These are phyloP conservation scores for Suillus luteus DNA, from an alignment of 768 basidiomycete genomes.

Conservation along the genomic window DNA sequence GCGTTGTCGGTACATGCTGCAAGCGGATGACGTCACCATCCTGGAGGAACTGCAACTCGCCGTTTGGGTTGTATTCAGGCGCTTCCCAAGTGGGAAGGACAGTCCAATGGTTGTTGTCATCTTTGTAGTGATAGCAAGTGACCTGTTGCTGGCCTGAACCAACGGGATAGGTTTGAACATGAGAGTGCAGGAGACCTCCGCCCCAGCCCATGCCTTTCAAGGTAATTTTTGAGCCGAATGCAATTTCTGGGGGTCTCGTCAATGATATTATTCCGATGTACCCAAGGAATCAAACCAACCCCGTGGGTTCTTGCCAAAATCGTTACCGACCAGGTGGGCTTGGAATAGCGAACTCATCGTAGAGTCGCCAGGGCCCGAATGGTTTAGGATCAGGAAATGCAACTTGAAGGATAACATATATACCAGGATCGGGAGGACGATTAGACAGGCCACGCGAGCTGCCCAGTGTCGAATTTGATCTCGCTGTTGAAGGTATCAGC, in stretches of 20 bases:
- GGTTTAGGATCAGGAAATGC: constrained; percentile 93
- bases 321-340: constrained; percentile 92
- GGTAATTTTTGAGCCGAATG: constrained; percentile 87
- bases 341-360: constrained; percentile 99
- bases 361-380: constrained; percentile 94
- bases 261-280: constrained; percentile 2
- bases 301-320: constrained; percentile 88
- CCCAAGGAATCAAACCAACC: constrained; percentile 44
- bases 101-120: constrained; percentile 93
- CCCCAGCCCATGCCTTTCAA: constrained; percentile 98
- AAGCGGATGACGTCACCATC: constrained; percentile 82
- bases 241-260: constrained; percentile 59
- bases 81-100: constrained; percentile 84
- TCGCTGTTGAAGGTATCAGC: constrained; percentile 47
- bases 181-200: constrained; percentile 94
- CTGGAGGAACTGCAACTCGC: constrained; percentile 65
- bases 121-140: constrained; percentile 99
- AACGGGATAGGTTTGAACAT: constrained; percentile 91
- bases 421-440: constrained; percentile 86
- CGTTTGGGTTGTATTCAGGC: constrained; percentile 62
- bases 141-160: constrained; percentile 96
- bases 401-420: constrained; percentile 96
- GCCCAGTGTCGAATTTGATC: constrained; percentile 91
- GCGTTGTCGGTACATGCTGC: constrained; percentile 76
- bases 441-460: constrained; percentile 82